These are phyloP conservation scores for Xylaria sp. DNA, from an alignment of 2,329 filamentous ascomycete genomes.

Conservation along the genomic window DNA sequence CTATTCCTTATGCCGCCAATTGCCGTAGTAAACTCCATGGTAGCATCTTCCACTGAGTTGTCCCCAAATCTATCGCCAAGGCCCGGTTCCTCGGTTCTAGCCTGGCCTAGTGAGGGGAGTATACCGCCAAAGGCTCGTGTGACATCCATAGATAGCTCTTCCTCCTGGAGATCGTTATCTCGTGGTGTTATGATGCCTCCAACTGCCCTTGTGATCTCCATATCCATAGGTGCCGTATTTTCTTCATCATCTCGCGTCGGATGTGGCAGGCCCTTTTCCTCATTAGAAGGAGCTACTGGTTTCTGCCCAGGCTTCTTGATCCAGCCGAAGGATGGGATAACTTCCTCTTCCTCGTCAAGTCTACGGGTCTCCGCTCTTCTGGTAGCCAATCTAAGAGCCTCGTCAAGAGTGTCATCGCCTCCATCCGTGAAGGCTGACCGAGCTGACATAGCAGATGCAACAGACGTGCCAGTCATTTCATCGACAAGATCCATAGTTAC, in stretches of 20 bases:
- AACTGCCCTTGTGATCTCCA: conserved; percentile 67
- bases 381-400: conserved; percentile 80
- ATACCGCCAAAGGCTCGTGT: conserved; percentile 86
- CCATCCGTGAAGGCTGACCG: conserved; percentile 65
- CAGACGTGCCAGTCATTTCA: conserved; percentile 76
- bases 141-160: conserved; percentile 94
- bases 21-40: conserved; percentile 87
- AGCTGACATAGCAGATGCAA: conserved; percentile 69
- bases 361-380: conserved; percentile 78
- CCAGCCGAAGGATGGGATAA: conserved; percentile 83
- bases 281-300: conserved; percentile 45
- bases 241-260: conserved; percentile 41
- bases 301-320: conserved; percentile 64
- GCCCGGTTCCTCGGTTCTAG: conserved; percentile 40
- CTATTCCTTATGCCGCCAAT: conserved; percentile 74
- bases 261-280: conserved; percentile 59
- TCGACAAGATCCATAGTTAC: conserved; percentile 83
- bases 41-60: conserved; percentile 68
- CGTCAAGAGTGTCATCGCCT: conserved; percentile 80
- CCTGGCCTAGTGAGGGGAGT: conserved; percentile 59
- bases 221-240: conserved; percentile 61
- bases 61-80: conserved; percentile 49
- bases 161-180: conserved; percentile 59
- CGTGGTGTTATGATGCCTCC: conserved; percentile 62
- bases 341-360: conserved; percentile 73